A percentile compares a stretch with the other conserved stretches of the same genome.
phyloP scores from a whole-genome alignment of 352 stramenopile genomes.

The Phytophthora podocarpi region DNA sequence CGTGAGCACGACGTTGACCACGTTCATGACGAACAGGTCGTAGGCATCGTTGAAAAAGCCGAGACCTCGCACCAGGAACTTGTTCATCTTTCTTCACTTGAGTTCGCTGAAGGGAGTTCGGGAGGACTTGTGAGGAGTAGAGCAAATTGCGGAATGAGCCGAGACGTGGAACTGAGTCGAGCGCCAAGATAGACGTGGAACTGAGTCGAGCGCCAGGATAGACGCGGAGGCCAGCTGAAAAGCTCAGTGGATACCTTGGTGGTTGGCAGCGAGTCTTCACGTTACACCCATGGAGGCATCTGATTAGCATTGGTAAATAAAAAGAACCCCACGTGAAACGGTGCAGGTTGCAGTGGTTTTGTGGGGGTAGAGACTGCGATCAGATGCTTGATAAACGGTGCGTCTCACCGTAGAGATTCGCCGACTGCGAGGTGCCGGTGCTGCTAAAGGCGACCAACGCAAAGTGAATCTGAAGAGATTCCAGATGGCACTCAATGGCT shows the following conservation, averaged over 20 bases:
- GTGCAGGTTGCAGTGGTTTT: constrained; percentile 11
- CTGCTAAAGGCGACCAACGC: neutral
- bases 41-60: constrained; percentile 84
- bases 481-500: constrained; percentile 1
- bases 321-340: constrained; percentile 20
- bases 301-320: constrained; percentile 30
- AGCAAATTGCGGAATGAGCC: constrained; percentile 34
- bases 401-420: constrained; percentile 17
- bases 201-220: neutral
- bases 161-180: neutral
- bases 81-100: constrained; percentile 45
- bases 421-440: neutral
- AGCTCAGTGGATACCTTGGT: constrained; percentile 12
- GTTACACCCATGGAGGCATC: constrained; percentile 15
- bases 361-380: constrained; percentile 16
- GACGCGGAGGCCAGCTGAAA: constrained; percentile 8
- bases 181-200: neutral
- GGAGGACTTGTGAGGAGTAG: constrained; percentile 6
- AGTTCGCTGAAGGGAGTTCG: neutral
- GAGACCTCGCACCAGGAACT: constrained; percentile 70
- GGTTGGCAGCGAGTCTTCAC: constrained; percentile 15
- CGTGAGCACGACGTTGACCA: constrained; percentile 82
- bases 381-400: constrained; percentile 20
- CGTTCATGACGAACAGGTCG: constrained; percentile 86
- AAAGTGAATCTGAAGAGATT: constrained; percentile 22